Evolutionary conservation across 2,329 filamentous ascomycete species (phyloP), one percentile per base, ranked within the genome.

Genomic region (Colletotrichum phormii): DNA sequence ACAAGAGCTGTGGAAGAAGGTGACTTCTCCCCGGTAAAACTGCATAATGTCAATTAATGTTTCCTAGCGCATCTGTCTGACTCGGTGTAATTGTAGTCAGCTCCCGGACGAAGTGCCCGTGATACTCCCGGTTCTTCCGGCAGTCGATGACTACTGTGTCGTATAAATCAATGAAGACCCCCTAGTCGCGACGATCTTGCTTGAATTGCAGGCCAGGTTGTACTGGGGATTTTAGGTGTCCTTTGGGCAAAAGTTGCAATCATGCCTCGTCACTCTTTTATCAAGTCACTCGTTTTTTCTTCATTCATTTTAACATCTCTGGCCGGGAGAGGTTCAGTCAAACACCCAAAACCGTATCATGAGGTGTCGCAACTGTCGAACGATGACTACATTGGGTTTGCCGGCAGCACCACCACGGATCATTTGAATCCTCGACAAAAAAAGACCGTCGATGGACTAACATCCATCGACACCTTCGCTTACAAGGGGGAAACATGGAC

Each of bases 401-500:
- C 13, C 37, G n/a, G 12, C 7, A n/a, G 29, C 9, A 13, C 37
- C 8, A 53, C 15, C 6, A 0, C 13, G 4, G 55, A 67, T n/a
- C 26, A 60, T 18, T 18, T 60, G 11, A 33, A 7, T 26, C n/a
- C 26, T 5, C 54, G 55, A 11, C 55, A 67, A 4, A n/a, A 59
- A 22, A 51, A 31, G 22, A 53, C 55, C 13, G 55, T 42, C 2
- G 64, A 67, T 11, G 55, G 64, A 0, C 37, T 67, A 13, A 61
- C 64, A n/a, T 37, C 64, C 8, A 8, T 67, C 26, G 55, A 61
- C n/a, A 67, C 55, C 9, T 59, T 67, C 22, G 24, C 37, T 33
- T 67, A 53, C 55, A 51, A 67, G 3, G 37, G 64, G 26, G 64
- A 67, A 57, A 35, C 29, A 49, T 67, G 64, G 64, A 67, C 55